Conservation (phyloP, 2,329 filamentous ascomycete species). For the Thelonectria rubi region DNA sequence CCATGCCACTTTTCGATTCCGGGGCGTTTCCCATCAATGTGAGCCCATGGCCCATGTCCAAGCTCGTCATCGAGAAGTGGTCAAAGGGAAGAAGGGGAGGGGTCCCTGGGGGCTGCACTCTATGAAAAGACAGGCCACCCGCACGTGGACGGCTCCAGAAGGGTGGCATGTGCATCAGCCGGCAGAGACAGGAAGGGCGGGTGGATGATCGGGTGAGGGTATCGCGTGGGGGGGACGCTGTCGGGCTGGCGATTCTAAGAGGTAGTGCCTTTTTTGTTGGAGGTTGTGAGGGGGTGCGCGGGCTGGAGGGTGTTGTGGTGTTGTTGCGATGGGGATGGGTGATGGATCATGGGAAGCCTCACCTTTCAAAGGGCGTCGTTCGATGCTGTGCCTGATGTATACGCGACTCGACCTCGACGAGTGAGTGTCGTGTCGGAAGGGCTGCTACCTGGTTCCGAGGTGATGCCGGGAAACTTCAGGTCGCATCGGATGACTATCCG, state of each 20-base stretch:
- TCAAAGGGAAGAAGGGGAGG: neutral
- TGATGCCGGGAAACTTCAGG: too few species aligned
- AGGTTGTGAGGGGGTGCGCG: neutral
- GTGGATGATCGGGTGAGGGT: constrained; percentile 5
- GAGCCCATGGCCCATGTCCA: neutral
- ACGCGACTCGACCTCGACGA: too few species aligned
- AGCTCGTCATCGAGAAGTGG: neutral
- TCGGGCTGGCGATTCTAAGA: neutral
- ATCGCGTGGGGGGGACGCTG: constrained; percentile 1
- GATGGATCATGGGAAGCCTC: too few species aligned
- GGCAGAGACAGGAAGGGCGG: constrained; percentile 4
- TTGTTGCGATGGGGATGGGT: too few species aligned
- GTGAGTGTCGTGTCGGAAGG: too few species aligned
- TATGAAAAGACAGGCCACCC: constrained; percentile 2
- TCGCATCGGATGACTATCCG: too few species aligned
- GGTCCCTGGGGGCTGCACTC: constrained; percentile 18
- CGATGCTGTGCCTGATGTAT: too few species aligned
- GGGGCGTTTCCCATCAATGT: neutral
- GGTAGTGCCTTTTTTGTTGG: neutral
- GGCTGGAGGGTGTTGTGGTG: too few species aligned
- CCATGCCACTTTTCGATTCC: too few species aligned
- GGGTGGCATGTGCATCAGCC: constrained; percentile 23
- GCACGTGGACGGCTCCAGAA: constrained; percentile 11
- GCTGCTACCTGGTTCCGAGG: too few species aligned
- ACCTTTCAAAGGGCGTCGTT: too few species aligned